These are phyloP conservation scores for Acanthamoeba sp. DNA, from an alignment of 208 protist species.

Conservation along the genomic window DNA sequence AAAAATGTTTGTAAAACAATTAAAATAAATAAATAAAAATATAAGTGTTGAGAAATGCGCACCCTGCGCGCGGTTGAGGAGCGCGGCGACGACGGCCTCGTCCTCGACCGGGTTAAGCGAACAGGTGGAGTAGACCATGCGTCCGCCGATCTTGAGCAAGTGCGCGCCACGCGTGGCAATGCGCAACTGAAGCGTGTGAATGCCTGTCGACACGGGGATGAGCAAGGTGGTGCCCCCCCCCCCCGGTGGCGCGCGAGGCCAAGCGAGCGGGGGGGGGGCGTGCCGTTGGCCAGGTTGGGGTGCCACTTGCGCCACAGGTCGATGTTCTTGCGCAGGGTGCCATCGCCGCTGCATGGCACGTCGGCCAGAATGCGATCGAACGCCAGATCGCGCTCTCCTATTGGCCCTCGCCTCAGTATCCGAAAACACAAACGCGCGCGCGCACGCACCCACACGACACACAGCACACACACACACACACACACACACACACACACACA, in stretches of 20 bases:
- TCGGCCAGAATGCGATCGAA: conserved; percentile 90
- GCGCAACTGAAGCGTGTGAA: conserved; percentile 82
- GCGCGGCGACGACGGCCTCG: conserved; percentile 90
- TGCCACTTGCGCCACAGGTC: conserved; percentile 89
- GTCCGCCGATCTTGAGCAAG: conserved; percentile 85
- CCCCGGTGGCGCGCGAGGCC: too few relatives aligned
- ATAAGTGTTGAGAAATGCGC: neutral
- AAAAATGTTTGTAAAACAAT: too few relatives aligned
- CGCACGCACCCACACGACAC: too few relatives aligned
- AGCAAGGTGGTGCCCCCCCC: too few relatives aligned
- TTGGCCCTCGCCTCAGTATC: too few relatives aligned
- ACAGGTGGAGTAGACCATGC: conserved; percentile 93
- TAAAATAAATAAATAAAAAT: too few relatives aligned
- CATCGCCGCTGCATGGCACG: conserved; percentile 91
- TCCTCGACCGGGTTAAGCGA: conserved; percentile 92
- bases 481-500: too few relatives aligned
- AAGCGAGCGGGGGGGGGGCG: too few relatives aligned
- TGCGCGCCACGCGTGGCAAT: conserved; percentile 82
- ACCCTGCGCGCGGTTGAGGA: conserved; percentile 80
- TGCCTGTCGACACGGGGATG: neutral
- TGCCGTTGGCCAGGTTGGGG: conserved; percentile 48
- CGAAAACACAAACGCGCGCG: too few relatives aligned
- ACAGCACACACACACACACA: too few relatives aligned
- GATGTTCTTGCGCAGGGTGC: conserved; percentile 77
- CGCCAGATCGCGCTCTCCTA: conserved; percentile 7